A percentile compares a stretch with the other conserved stretches of the same genome.
phyloP scores from a whole-genome alignment of 176 grass and related monocot species.

The Bothriochloa decipiens region DNA sequence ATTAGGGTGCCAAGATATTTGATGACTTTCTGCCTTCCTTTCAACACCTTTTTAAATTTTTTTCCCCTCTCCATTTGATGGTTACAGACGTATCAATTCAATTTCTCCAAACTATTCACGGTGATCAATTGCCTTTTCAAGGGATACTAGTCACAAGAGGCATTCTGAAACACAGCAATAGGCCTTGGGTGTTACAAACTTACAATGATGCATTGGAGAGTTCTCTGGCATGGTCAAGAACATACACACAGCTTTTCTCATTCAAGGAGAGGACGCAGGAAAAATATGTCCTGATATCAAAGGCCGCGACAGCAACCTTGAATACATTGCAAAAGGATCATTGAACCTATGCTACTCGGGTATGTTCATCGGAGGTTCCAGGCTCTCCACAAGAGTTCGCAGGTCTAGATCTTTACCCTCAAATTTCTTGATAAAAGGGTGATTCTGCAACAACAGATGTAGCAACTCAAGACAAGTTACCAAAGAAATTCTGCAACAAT shows the following conservation, averaged over 20 bases:
- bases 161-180: conserved; percentile 19
- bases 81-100: background rate
- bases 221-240: conserved; percentile 1
- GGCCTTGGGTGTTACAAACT: conserved; percentile 14
- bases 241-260: conserved; percentile 24
- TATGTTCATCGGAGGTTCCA: conserved; percentile 84
- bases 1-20: background rate
- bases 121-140: background rate
- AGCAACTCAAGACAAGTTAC: conserved; percentile 8
- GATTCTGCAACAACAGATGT: conserved; percentile 51
- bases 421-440: conserved; percentile 98
- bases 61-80: background rate
- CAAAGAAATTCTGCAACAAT: background rate
- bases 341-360: conserved; percentile 38
- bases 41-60: background rate
- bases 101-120: background rate
- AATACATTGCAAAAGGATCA: background rate
- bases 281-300: background rate
- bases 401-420: conserved; percentile 90
- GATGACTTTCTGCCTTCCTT: background rate
- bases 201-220: background rate
- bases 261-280: background rate
- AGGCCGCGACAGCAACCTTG: background rate
- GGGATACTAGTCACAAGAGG: background rate
- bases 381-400: conserved; percentile 65